Percentiles rank a stretch among this genome's conserved stretches.
phyloP scores from a whole-genome alignment of 768 basidiomycete species.

The Mrakia blollopis region DNA sequence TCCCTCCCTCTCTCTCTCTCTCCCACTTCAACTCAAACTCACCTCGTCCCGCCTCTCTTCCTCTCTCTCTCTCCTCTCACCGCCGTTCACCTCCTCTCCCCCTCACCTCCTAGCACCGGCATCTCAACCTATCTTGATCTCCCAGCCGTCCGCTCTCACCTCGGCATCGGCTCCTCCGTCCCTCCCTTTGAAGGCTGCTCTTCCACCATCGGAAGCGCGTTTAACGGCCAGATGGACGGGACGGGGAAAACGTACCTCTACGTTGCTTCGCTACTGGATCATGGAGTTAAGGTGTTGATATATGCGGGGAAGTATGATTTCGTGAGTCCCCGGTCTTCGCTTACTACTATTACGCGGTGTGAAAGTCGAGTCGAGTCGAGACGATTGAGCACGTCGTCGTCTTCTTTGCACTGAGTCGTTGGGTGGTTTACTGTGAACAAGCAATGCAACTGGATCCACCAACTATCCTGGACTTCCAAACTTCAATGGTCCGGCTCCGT shows the following conservation, averaged over 20 bases:
- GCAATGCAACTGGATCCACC: slow-evolving; percentile 25
- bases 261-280: slow-evolving; percentile 64
- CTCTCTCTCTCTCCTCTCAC: neutral
- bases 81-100: slow-evolving; percentile 26
- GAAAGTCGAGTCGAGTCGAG: too few species aligned
- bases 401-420: too few species aligned
- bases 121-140: slow-evolving; percentile 61
- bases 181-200: slow-evolving; percentile 60
- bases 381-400: too few species aligned
- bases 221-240: slow-evolving; percentile 58
- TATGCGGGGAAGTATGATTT: slow-evolving; percentile 54
- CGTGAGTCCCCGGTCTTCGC: too few species aligned
- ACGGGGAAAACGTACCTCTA: slow-evolving; percentile 56
- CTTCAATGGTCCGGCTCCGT: slow-evolving; percentile 65
- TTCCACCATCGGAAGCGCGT: slow-evolving; percentile 50
- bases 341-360: too few species aligned
- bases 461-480: slow-evolving; percentile 58
- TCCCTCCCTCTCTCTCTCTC: neutral
- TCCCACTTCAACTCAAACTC: neutral
- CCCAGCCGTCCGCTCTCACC: slow-evolving; percentile 51
- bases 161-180: slow-evolving; percentile 56
- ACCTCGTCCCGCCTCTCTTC: neutral
- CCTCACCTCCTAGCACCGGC: slow-evolving; percentile 38
- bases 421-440: too few species aligned
- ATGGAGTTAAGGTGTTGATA: slow-evolving; percentile 67